These are phyloP conservation scores for Dacryopinax spathularia DNA, from an alignment of 768 basidiomycete species.

Conservation along the genomic window DNA sequence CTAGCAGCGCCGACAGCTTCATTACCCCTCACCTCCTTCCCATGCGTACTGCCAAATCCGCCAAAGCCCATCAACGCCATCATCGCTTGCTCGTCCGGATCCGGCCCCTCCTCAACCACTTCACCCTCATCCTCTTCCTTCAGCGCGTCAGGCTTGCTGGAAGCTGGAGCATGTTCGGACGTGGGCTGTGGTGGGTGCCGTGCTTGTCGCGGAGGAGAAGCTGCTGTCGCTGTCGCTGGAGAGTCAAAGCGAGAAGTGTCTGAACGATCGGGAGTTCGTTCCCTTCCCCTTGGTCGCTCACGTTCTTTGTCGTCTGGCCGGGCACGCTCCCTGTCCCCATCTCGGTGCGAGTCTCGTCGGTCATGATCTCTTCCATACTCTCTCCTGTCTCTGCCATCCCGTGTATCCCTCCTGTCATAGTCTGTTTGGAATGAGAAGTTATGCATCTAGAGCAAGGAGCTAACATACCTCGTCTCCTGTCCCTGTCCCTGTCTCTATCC, in stretches of 20 bases:
- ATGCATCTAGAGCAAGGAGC: conserved; percentile 7
- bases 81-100: conserved; percentile 58
- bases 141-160: conserved; percentile 34
- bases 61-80: conserved; percentile 79
- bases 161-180: neutral
- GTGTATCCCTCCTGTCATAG: conserved; percentile 6
- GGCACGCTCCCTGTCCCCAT: conserved; percentile 20
- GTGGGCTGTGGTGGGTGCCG: neutral
- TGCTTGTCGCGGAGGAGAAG: too few relatives aligned
- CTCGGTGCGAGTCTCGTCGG: conserved; percentile 21
- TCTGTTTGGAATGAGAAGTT: conserved; percentile 8
- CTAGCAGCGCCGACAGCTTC: conserved; percentile 47
- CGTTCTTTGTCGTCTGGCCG: conserved; percentile 9
- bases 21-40: conserved; percentile 67
- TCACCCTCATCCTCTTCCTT: conserved; percentile 25
- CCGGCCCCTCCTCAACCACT: conserved; percentile 16
- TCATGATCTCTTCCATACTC: conserved; percentile 22
- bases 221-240: neutral
- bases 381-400: conserved; percentile 21
- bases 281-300: neutral
- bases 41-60: conserved; percentile 84
- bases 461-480: conserved; percentile 27
- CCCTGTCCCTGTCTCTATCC: conserved; percentile 24
- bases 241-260: neutral
- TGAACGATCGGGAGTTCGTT: neutral